Percentiles rank a stretch among this genome's conserved stretches.
phyloP scores from a whole-genome alignment of 805 yeast genomes.

The Zygosaccharomyces siamensis region DNA sequence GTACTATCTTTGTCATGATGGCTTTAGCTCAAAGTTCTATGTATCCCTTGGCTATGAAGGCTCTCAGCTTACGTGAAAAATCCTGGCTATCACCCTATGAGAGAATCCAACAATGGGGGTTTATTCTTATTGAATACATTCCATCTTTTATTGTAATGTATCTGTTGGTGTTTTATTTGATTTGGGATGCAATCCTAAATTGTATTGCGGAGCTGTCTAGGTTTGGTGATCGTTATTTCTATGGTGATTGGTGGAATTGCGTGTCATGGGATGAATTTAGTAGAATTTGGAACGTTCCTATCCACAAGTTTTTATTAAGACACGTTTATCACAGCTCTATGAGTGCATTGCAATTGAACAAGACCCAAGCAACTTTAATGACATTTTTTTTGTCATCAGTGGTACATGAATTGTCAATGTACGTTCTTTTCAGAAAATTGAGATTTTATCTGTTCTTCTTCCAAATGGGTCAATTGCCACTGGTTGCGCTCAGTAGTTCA shows the following conservation, averaged over 20 bases:
- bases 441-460: conserved; percentile 75
- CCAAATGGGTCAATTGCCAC: conserved; percentile 86
- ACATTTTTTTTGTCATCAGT: conserved; percentile 77
- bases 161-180: conserved; percentile 74
- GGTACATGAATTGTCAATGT: conserved; percentile 92
- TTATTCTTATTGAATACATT: conserved; percentile 60
- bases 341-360: conserved; percentile 64
- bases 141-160: conserved; percentile 78
- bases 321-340: conserved; percentile 93
- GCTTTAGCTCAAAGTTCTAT: conserved; percentile 67
- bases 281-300: conserved; percentile 92
- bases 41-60: conserved; percentile 66
- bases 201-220: conserved; percentile 82
- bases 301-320: conserved; percentile 79
- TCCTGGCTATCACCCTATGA: conserved; percentile 22
- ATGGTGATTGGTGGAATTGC: conserved; percentile 98
- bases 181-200: conserved; percentile 93
- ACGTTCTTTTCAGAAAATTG: conserved; percentile 68
- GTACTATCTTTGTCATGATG: conserved; percentile 79
- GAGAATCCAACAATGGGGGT: conserved; percentile 25
- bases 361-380: conserved; percentile 62
- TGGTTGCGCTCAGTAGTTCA: conserved; percentile 60
- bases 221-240: conserved; percentile 88
- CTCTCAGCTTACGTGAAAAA: conserved; percentile 45
- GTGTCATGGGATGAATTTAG: conserved; percentile 91